phyloP scores from a whole-genome alignment of 2,329 filamentous ascomycete species.

The Colletotrichum phormii region DNA sequence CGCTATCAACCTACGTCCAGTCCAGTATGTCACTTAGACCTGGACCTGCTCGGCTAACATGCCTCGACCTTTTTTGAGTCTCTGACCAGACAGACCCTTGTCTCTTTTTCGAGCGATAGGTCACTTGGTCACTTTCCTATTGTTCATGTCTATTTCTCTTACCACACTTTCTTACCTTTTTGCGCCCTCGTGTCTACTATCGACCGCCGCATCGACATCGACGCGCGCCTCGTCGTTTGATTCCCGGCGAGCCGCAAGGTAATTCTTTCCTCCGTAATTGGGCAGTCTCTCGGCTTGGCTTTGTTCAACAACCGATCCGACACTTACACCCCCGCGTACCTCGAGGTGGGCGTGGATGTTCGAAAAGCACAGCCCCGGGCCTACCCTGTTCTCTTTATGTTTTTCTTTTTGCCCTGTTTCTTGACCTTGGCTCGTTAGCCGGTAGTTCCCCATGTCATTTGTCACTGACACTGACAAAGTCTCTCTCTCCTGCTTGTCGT shows the following conservation, averaged over 20 bases:
- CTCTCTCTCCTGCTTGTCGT: constrained; percentile 5
- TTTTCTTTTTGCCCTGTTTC: not conserved
- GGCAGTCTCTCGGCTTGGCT: constrained; percentile 6
- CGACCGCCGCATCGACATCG: not conserved
- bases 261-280: constrained; percentile 14
- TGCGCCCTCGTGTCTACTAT: not conserved
- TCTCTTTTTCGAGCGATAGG: not conserved
- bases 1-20: constrained; percentile 1
- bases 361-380: constrained; percentile 6
- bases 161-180: constrained; percentile 10
- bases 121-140: constrained; percentile 6
- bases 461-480: constrained; percentile 1
- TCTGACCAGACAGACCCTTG: no score
- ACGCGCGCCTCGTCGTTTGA: constrained; percentile 19
- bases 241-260: not conserved
- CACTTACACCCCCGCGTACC: not conserved
- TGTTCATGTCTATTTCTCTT: constrained; percentile 6
- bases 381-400: not conserved
- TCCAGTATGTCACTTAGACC: not conserved
- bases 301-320: not conserved
- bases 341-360: not conserved
- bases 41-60: constrained; percentile 16
- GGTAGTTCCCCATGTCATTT: constrained; percentile 22
- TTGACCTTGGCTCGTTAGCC: not conserved
- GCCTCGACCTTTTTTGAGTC: not conserved